These are phyloP conservation scores for Flaveria robusta DNA, from an alignment of 129 eudicot genomes.

Conservation along the genomic window DNA sequence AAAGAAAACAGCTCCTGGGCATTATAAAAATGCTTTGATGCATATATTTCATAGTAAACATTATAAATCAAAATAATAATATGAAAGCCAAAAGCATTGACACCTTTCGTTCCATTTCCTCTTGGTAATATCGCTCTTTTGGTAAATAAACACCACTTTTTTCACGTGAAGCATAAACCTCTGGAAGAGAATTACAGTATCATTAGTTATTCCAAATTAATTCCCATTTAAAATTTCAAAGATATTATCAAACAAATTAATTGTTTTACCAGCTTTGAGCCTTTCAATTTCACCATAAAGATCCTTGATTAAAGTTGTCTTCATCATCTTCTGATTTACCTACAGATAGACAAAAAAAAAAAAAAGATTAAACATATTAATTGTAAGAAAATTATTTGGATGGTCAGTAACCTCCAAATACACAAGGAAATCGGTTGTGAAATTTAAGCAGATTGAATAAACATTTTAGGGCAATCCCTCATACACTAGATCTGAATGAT, in stretches of 20 bases:
- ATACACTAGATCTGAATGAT: not conserved
- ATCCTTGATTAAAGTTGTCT: conserved; percentile 89
- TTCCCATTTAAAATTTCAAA: not conserved
- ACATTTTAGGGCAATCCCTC: not conserved
- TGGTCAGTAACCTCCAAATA: not conserved
- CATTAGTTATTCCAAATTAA: not conserved
- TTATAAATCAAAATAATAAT: not conserved
- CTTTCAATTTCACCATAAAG: conserved; percentile 95
- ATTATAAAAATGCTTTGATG: not conserved
- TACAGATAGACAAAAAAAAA: conserved; percentile 18
- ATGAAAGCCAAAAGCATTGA: not conserved
- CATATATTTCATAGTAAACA: not conserved
- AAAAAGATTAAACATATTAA: not conserved
- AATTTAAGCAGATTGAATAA: not conserved
- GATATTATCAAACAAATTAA: not conserved
- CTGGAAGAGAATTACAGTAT: conserved; percentile 34
- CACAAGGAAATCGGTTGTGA: not conserved
- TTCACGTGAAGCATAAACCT: conserved; percentile 95
- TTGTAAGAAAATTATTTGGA: not conserved
- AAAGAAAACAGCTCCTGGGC: not conserved
- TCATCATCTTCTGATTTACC: conserved; percentile 99
- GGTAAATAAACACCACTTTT: conserved; percentile 98
- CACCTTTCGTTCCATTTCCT: conserved; percentile 95
- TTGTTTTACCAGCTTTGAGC: conserved; percentile 71
- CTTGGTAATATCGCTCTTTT: conserved; percentile 93